phyloP scores from a whole-genome alignment of 2,329 filamentous ascomycete genomes.

The Calonectria pseudoreteaudii region DNA sequence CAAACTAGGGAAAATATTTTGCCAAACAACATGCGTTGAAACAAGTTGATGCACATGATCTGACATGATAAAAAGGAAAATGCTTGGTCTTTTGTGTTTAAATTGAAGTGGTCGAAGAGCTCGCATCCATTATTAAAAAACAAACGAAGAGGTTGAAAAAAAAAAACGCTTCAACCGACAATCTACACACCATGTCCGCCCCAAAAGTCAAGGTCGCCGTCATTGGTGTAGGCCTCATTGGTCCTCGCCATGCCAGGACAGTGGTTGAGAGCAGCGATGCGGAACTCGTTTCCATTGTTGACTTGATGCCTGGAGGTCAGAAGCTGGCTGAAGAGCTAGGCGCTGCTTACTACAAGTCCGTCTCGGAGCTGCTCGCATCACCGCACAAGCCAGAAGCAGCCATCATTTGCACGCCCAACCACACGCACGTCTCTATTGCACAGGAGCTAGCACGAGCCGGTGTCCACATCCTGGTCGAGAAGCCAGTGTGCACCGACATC shows the following conservation, averaged over 20 bases:
- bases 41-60: neutral
- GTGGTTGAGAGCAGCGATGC: slow-evolving; percentile 36
- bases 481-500: slow-evolving; percentile 62
- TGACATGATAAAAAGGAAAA: neutral
- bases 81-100: neutral
- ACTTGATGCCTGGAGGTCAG: slow-evolving; percentile 38
- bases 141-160: too few species aligned
- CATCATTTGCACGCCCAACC: slow-evolving; percentile 70
- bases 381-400: slow-evolving; percentile 61
- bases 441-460: slow-evolving; percentile 59
- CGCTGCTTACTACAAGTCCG: slow-evolving; percentile 42
- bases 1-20: slow-evolving; percentile 23
- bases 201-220: slow-evolving; percentile 38
- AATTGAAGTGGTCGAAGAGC: neutral
- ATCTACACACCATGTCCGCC: slow-evolving; percentile 21
- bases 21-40: neutral
- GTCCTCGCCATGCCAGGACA: slow-evolving; percentile 46
- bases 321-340: slow-evolving; percentile 37
- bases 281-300: slow-evolving; percentile 46
- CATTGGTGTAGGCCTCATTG: slow-evolving; percentile 46
- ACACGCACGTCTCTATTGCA: slow-evolving; percentile 65
- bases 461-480: slow-evolving; percentile 68
- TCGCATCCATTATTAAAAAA: neutral
- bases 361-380: slow-evolving; percentile 57
- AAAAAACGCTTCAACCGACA: too few species aligned